Base-by-base conservation (phyloP, 345 rosid species). In the Conringia planisiliqua region DNA sequence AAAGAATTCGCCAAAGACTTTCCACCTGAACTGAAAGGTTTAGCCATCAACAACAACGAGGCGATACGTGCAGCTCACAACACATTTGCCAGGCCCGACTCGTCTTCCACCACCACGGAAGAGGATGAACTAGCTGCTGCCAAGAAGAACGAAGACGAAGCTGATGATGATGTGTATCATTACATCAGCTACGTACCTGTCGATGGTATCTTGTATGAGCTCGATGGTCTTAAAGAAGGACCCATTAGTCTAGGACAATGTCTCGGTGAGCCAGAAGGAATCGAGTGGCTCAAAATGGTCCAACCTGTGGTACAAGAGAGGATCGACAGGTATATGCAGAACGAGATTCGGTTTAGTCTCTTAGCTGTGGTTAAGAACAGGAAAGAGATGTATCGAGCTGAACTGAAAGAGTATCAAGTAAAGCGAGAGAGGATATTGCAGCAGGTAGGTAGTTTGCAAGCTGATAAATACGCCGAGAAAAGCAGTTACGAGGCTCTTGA, bases 401-500 rank as follows among this genome's bases (percentile, higher is more conserved):
- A 72, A 13, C 11, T 78, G n/a, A 78, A 72, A 66, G 81, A 78
- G 69, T 78, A 58, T 16, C 81, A 78, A 22, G 17, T 56, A 7
- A 33, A 78, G 69, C 72, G 81, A 10, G 81, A 78, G 73, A 72
- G 81, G 65, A 66, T 78, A 22, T 33, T 78, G 73, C 81, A 66
- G 73, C 77, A 78, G 81, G 59, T 78, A 14, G 81, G 73, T 59
- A 11, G 58, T 51, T 70, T 80, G 32, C 96, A 88, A 38, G 63
- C 86, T 0, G 96, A 94, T 38, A 83, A 88, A 78, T 75, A 76
- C 14, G 65, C 81, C 0, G 81, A 78, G 73, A 78, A 71, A 60
- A 78, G 81, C 35, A 78, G 73, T 18, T 78, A 71, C 18, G 81
- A 78, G 64, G 81, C 77, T 66, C 64, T 78, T 7, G 81, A 78